These are phyloP conservation scores for Clohesyomyces aquaticus DNA, from an alignment of 495 filamentous ascomycete species.

Conservation along the genomic window DNA sequence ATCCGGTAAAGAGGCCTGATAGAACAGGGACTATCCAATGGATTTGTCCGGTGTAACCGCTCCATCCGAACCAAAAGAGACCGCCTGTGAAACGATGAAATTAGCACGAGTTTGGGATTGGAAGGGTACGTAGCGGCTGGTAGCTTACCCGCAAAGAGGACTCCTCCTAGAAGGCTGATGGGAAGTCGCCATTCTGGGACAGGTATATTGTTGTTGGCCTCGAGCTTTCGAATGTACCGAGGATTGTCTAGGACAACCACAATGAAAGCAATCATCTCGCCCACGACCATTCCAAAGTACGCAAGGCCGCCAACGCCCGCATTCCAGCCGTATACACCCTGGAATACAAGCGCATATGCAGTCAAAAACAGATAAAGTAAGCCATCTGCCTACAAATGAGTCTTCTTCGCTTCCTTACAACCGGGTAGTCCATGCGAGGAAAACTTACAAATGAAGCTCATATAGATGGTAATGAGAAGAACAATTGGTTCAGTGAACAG, in stretches of 20 bases:
- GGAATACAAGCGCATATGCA: slow-evolving; percentile 52
- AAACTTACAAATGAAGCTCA: slow-evolving; percentile 30
- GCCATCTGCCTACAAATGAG: slow-evolving; percentile 45
- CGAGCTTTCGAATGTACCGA: slow-evolving; percentile 61
- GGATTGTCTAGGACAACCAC: slow-evolving; percentile 43
- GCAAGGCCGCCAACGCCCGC: slow-evolving; percentile 50
- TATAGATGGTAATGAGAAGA: slow-evolving; percentile 53
- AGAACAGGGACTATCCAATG: slow-evolving; percentile 35
- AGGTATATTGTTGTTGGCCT: slow-evolving; percentile 36
- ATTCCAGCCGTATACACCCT: slow-evolving; percentile 49
- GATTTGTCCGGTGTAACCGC: slow-evolving; percentile 18
- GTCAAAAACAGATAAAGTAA: slow-evolving; percentile 54
- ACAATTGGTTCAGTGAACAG: slow-evolving; percentile 55
- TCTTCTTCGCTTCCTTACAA: neutral
- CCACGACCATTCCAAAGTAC: slow-evolving; percentile 52
- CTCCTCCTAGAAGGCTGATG: slow-evolving; percentile 23
- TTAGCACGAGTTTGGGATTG: neutral
- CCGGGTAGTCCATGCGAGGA: neutral
- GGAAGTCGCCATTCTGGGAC: slow-evolving; percentile 38
- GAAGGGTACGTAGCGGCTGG: no score
- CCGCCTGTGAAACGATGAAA: slow-evolving; percentile 11
- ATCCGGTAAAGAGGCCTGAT: slow-evolving; percentile 30
- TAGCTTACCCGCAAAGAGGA: slow-evolving; percentile 26
- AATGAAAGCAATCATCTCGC: slow-evolving; percentile 48
- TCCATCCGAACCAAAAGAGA: slow-evolving; percentile 40